A percentile compares a stretch with the other conserved stretches of the same genome.
Conservation (phyloP, 345 rosid genomes). For the Linum trigynum region DNA sequence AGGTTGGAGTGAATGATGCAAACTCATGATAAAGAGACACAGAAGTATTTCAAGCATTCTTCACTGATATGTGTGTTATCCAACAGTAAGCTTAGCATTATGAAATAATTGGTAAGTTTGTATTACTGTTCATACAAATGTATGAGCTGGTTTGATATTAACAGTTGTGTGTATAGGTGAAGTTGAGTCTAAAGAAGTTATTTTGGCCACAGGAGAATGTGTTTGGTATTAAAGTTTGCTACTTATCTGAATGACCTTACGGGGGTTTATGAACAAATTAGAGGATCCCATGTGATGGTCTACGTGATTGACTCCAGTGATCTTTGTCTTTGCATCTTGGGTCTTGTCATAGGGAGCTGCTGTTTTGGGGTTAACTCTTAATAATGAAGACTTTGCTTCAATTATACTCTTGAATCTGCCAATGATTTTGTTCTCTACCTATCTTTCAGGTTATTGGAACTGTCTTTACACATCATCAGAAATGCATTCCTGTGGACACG, state of each 20-base stretch:
- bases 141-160: not conserved
- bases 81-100: conserved; percentile 66
- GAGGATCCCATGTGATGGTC: not conserved
- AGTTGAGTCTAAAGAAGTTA: not conserved
- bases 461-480: conserved; percentile 91
- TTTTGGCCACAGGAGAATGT: not conserved
- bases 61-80: conserved; percentile 77
- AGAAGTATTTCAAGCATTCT: conserved; percentile 84
- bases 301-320: no score
- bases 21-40: conserved; percentile 91
- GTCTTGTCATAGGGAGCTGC: not conserved
- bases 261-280: not conserved
- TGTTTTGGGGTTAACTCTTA: not conserved
- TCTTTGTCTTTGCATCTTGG: not conserved
- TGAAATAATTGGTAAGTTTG: conserved; percentile 65
- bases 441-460: conserved; percentile 68
- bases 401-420: not conserved
- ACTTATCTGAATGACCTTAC: not conserved
- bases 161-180: not conserved
- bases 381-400: not conserved
- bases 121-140: not conserved
- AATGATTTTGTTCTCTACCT: conserved; percentile 15
- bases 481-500: conserved; percentile 81
- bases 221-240: not conserved
- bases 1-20: conserved; percentile 83